Percentiles rank a stretch among this genome's conserved stretches.
Conservation (phyloP, 2,329 filamentous ascomycete genomes). For the Lasiodiplodia gonubiensis region DNA sequence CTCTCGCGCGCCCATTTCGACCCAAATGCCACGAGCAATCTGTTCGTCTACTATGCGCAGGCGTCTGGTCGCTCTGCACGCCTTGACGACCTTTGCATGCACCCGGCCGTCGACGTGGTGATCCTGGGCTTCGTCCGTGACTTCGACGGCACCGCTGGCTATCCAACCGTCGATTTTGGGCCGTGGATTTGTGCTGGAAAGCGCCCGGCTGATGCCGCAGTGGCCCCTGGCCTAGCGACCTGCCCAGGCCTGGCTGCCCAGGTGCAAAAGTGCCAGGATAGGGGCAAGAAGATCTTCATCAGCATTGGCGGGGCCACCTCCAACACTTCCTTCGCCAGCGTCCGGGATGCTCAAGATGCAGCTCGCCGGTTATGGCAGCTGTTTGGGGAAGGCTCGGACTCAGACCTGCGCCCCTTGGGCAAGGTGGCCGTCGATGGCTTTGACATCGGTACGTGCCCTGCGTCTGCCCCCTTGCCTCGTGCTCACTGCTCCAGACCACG, state of each 20-base stretch:
- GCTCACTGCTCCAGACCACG: constrained; percentile 13
- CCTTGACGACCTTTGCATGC: not conserved
- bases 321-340: constrained; percentile 17
- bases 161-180: constrained; percentile 21
- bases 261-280: constrained; percentile 5
- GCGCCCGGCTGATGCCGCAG: not conserved
- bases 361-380: constrained; percentile 10
- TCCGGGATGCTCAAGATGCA: not conserved
- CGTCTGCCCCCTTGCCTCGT: not conserved
- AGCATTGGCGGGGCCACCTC: constrained; percentile 24
- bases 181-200: constrained; percentile 6
- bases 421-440: constrained; percentile 22
- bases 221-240: constrained; percentile 10
- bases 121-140: constrained; percentile 25
- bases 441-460: constrained; percentile 15
- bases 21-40: not conserved
- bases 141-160: constrained; percentile 14
- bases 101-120: constrained; percentile 8
- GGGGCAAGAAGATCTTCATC: constrained; percentile 14
- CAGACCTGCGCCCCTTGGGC: constrained; percentile 8
- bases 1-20: not conserved
- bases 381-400: constrained; percentile 5
- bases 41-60: constrained; percentile 22
- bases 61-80: constrained; percentile 13
- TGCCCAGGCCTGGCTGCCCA: constrained; percentile 2